Conservation (phyloP, 176 grass and related monocot species). For the Rhipidocladum racemiflorum region DNA sequence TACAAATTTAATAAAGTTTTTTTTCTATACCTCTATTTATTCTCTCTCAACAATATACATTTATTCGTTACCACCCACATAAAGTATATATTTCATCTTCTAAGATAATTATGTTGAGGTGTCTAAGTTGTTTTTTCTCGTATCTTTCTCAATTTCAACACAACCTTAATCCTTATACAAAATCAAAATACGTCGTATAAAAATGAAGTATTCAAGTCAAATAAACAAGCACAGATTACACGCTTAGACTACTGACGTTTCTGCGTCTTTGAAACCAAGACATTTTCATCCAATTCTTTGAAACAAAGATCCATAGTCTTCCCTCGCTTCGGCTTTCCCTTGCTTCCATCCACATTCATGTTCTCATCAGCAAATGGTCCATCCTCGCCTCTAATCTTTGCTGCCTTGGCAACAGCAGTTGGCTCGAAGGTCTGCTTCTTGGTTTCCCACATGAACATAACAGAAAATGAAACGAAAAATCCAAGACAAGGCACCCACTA, state of each 20-base stretch:
- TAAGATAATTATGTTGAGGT: no score
- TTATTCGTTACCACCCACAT: no score
- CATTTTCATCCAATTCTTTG: conserved; percentile 53
- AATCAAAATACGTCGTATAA: no score
- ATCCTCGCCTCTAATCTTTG: neutral
- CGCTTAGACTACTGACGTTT: conserved; percentile 54
- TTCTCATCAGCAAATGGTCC: neutral
- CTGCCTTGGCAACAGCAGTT: conserved; percentile 2
- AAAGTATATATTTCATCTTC: no score
- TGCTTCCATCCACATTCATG: conserved; percentile 2
- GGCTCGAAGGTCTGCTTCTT: conserved; percentile 5
- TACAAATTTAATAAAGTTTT: no score
- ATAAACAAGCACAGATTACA: neutral
- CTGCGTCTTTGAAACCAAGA: conserved; percentile 59
- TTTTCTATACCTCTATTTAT: no score
- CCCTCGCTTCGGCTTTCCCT: conserved; percentile 50
- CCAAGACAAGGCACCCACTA: neutral
- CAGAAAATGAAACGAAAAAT: neutral
- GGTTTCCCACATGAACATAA: conserved; percentile 27
- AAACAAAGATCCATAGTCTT: conserved; percentile 68
- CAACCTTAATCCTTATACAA: no score
- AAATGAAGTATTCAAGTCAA: accelerated
- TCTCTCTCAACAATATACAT: no score
- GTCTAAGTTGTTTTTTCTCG: no score
- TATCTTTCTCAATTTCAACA: no score